phyloP scores from a whole-genome alignment of 2,329 filamentous ascomycete species.

The Paraphaeosphaeria minitans region DNA sequence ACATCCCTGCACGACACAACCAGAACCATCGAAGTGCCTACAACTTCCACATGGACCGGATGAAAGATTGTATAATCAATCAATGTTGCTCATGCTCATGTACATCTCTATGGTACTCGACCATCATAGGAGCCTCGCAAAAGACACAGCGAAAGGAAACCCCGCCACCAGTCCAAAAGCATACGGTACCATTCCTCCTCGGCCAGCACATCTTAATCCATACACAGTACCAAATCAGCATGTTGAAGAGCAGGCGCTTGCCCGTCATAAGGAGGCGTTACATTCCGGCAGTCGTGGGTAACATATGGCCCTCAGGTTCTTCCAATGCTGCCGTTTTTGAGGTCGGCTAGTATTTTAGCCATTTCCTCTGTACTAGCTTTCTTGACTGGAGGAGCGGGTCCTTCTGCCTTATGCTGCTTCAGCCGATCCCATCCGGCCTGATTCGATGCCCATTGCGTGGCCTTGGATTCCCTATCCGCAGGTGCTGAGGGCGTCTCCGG shows the following conservation, averaged over 20 bases:
- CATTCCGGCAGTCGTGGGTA: background rate
- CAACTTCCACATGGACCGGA: background rate
- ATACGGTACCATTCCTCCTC: background rate
- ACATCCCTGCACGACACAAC: background rate
- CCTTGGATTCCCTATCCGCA: background rate
- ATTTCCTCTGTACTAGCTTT: background rate
- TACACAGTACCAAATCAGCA: background rate
- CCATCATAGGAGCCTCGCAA: background rate
- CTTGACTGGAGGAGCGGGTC: background rate
- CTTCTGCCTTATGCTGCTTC: background rate
- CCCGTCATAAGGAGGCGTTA: no score
- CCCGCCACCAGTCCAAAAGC: background rate
- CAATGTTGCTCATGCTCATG: background rate
- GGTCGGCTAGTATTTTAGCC: background rate
- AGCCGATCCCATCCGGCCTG: background rate
- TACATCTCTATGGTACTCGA: background rate
- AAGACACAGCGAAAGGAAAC: background rate
- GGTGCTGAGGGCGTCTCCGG: background rate
- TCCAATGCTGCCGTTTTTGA: background rate
- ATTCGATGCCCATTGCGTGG: background rate
- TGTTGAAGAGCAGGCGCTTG: background rate
- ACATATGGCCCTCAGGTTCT: background rate
- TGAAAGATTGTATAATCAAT: background rate
- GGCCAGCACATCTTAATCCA: background rate
- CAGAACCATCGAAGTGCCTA: no score